Evolutionary conservation across 805 yeast species (phyloP), one percentile per base, ranked within the genome.

Genomic region (Candida verbasci): DNA sequence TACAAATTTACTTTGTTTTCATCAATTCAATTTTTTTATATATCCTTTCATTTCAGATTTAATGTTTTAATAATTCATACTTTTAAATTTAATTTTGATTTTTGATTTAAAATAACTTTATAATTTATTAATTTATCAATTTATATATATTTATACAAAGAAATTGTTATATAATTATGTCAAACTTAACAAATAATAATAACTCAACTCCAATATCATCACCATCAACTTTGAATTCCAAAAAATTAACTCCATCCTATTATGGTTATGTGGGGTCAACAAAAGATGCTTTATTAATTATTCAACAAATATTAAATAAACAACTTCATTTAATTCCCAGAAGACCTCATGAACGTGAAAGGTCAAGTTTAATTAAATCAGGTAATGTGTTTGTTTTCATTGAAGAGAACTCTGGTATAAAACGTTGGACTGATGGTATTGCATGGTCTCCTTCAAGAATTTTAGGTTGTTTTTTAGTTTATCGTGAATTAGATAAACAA

Each of bases 401-500:
- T 32, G 96, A 89, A 57, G 86, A 83, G 46, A 66, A 74, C 9
- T 79, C 89, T 0, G 88, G 91, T 3, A 88, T 89, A 42, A 85
- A 84, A 54, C 70, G 97, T 41, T 89, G 97, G 97, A 89, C 97
- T 1, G 97, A 89, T 52, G 96, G 96, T n/a, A 76, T 86, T 10
- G 69, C 89, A 10, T 89, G 97, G 97, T 79, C 89, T 2, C 96
- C 97, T 0, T 82, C 94, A 2, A 68, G 97, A 33, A 87, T 89
- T 26, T 68, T 87, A 18, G 95, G 95, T 5, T 70, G 93, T 40
- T 89, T 89, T 49, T 64, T 89, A 23, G 80, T 89, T 9, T 89
- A 89, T 57, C 74, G 95, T 18, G 94, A 88, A 37, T 48, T 66
- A 31, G 70, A 67, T 44, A 56, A 58, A 23, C 57, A 56, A 43